Evolutionary conservation across 164 flowering plant genomes (phyloP).

Genomic region (Piper longum): DNA sequence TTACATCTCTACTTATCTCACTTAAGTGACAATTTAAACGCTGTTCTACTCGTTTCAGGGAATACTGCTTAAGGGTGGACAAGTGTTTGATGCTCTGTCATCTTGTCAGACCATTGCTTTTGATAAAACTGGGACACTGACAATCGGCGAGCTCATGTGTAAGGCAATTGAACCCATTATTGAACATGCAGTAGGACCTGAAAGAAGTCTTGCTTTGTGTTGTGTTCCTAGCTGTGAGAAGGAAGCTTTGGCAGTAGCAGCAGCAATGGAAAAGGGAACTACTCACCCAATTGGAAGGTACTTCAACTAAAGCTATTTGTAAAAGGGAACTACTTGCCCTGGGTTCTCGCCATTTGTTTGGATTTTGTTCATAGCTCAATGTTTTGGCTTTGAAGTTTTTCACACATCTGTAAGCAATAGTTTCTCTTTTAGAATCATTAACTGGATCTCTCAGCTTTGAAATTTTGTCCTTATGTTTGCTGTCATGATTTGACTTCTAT

Average conservation of each 20-base stretch:
- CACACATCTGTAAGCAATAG: too few species aligned
- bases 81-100: slow-evolving; percentile 88
- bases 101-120: slow-evolving; percentile 85
- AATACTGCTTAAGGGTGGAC: slow-evolving; percentile 92
- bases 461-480: too few species aligned
- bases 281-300: slow-evolving; percentile 99
- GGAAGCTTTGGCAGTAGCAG: slow-evolving; percentile 98
- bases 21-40: neutral
- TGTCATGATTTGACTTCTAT: too few species aligned
- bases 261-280: slow-evolving; percentile 99
- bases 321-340: too few species aligned
- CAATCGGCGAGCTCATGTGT: slow-evolving; percentile 80
- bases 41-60: slow-evolving; percentile 36
- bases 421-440: too few species aligned
- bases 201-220: slow-evolving; percentile 31
- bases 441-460: too few species aligned
- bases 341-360: too few species aligned
- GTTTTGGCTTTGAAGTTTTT: too few species aligned
- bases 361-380: too few species aligned
- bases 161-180: slow-evolving; percentile 93
- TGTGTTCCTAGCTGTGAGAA: slow-evolving; percentile 87
- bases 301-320: neutral
- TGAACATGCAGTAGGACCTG: slow-evolving; percentile 37
- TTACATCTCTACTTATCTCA: neutral
- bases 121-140: slow-evolving; percentile 98